Evolutionary conservation across 1,139 yeast species (phyloP), one percentile per base, ranked within the genome.

Genomic region (Scheffersomyces lignicola): DNA sequence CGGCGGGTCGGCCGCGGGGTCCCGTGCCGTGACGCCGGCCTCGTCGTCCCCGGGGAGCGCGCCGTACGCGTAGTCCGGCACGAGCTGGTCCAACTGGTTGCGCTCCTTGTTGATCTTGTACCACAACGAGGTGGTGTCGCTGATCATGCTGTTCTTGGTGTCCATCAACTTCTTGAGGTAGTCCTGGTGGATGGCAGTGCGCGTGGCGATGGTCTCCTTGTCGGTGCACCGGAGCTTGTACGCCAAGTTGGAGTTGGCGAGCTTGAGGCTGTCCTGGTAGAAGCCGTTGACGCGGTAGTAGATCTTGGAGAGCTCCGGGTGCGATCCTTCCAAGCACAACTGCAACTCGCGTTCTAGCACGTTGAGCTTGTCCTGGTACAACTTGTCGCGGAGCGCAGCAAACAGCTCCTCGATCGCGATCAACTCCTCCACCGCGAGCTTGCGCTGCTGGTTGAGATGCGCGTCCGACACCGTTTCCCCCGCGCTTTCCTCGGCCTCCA

Each of bases 21-120:
- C 7, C 12, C 24, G 18, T 27, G 22, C n/a, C 7, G 23, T 16
- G 36, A 12, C 5, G 28, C 10, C 5, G 28, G n/a, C n/a, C n/a
- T n/a, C n/a, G n/a, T n/a, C n/a, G n/a, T n/a, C n/a, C n/a, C n/a
- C n/a, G 3, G 70, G 73, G 14, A 63, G 45, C 3, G 75, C 74
- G 5, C 61, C 35, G 44, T 52, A 68, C 32, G 56, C 57, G 46
- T 51, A 68, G 42, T 70, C 75, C 0, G 74, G 69, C 6, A 65
- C 89, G 32, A 83, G 57, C 46, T 81, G 78, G 56, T 90, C 97
- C 78, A 89, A 73, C 36, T 80, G 81, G 45, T 95, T 76, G 47
- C 97, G 73, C 57, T 92, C 98, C 50, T 83, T 80, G 59, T 90
- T 90, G 51, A 90, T 85, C 47, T 85, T 83, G 62, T 92, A 92